Conservation (phyloP, 2,329 filamentous ascomycete species). For the Ceratocystis lukuohia region DNA sequence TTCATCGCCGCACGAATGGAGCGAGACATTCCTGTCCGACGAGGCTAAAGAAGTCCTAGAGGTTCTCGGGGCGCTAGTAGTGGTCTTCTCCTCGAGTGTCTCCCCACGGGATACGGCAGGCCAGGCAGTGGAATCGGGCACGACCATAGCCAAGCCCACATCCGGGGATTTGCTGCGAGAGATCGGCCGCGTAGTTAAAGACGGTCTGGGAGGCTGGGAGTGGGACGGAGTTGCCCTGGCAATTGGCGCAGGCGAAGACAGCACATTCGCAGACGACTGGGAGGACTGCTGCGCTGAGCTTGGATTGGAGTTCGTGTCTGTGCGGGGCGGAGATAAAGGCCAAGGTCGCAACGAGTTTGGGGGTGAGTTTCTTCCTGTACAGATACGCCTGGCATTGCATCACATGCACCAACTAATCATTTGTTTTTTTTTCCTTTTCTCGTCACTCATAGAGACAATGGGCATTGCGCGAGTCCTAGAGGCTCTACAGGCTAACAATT, state of each 20-base stretch:
- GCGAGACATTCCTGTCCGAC: slow-evolving; percentile 41
- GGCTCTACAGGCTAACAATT: slow-evolving; percentile 53
- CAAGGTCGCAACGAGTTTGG: slow-evolving; percentile 43
- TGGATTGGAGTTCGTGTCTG: slow-evolving; percentile 51
- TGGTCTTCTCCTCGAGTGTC: slow-evolving; percentile 27
- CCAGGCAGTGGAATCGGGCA: background rate
- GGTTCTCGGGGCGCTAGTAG: slow-evolving; percentile 46
- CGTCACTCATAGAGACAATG: slow-evolving; percentile 36
- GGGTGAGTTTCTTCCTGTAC: slow-evolving; percentile 30
- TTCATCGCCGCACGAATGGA: slow-evolving; percentile 35
- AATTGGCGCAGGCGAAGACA: slow-evolving; percentile 38
- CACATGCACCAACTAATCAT: background rate
- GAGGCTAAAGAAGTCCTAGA: slow-evolving; percentile 50
- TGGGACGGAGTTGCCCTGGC: slow-evolving; percentile 54
- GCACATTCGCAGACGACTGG: slow-evolving; percentile 41
- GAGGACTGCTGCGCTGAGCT: slow-evolving; percentile 44
- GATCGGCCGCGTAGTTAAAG: slow-evolving; percentile 41
- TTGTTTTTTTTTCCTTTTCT: background rate
- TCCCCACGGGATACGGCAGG: background rate
- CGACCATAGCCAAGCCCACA: slow-evolving; percentile 24
- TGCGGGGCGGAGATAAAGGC: slow-evolving; percentile 29
- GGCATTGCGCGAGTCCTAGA: slow-evolving; percentile 47
- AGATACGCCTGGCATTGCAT: background rate
- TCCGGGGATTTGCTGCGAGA: slow-evolving; percentile 34
- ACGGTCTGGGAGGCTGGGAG: slow-evolving; percentile 45